Conservation (phyloP, 148 eudicot species). For the Dianthus caryophyllus region DNA sequence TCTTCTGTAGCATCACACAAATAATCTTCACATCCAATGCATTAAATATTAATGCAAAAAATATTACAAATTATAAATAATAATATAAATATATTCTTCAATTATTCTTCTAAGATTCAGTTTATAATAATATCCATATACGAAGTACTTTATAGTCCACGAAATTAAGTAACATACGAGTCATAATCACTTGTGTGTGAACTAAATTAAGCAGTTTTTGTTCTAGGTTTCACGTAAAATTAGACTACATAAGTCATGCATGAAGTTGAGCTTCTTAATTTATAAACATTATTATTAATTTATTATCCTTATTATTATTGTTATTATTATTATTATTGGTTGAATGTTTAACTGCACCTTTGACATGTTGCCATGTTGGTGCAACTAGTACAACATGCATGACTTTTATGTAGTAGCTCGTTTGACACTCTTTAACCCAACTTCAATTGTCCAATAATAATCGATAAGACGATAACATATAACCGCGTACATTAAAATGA, state of each 20-base stretch:
- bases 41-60: constrained; percentile 20
- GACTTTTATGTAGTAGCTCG: neutral
- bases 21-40: neutral
- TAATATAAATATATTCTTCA: neutral
- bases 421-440: neutral
- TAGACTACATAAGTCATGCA: too few species aligned
- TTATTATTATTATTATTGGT: neutral
- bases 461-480: too few species aligned
- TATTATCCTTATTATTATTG: too few species aligned
- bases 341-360: constrained; percentile 3
- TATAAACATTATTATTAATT: too few species aligned
- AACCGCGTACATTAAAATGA: too few species aligned
- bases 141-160: neutral
- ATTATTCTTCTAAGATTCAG: constrained; percentile 16
- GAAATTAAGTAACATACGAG: neutral
- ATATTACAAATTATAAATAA: too few species aligned
- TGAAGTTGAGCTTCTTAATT: too few species aligned
- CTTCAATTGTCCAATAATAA: neutral
- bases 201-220: too few species aligned
- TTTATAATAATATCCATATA: constrained; percentile 5
- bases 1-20: constrained; percentile 4
- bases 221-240: too few species aligned
- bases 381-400: neutral
- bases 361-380: constrained; percentile 8
- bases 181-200: too few species aligned